Base-by-base conservation (phyloP, 1,284 basidiomycete species). In the Athelia sp. region DNA sequence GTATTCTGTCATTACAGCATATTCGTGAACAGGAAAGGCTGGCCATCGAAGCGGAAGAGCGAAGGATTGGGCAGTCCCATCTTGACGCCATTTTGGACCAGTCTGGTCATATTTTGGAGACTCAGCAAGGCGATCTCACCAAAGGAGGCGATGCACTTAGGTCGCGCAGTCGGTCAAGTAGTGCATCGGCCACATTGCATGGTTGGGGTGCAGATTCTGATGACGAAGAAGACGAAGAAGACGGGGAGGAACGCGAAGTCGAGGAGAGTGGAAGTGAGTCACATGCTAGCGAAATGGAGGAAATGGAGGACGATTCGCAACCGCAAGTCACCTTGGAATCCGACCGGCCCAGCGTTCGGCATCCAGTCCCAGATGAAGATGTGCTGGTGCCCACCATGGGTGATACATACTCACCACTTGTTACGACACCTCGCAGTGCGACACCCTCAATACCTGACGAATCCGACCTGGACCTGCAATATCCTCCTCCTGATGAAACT, bases 71-170 rank as follows among this genome's bases (percentile, higher is more conserved):
- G 0, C 88, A 89, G 53, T 84, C 88, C 57, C 94, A 97, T 69
- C 76, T 98, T 22, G 90, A 94, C 64, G 90, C 87, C 2, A 93
- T 98, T 56, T 73, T 98, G 34, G 82, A 93, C 65, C 87, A 96
- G 60, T 96, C 93, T 38, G 90, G 90, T 0, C 84, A 88, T 47
- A 83, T 97, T 57, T 73, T 98, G 51, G 86, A 90, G 61, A 87
- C 89, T 6, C 94, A 95, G 59, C 82, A 89, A 38, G 74, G 79
- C 1, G 87, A 88, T 58, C 68, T 93, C 42, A 70, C 73, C 0
- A 73, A 74, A 50, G 69, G 71, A 9, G 71, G 75, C 45, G 32
- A 35, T 3, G 45, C 36, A 22, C 40, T 67, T 11, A 56, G 59
- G 17, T 67, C 66, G 14, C 68, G 72, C 19, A 86, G 81, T 58